Evolutionary conservation across 768 basidiomycete species (phyloP).

Genomic region (Hebeloma cylindrosporum): DNA sequence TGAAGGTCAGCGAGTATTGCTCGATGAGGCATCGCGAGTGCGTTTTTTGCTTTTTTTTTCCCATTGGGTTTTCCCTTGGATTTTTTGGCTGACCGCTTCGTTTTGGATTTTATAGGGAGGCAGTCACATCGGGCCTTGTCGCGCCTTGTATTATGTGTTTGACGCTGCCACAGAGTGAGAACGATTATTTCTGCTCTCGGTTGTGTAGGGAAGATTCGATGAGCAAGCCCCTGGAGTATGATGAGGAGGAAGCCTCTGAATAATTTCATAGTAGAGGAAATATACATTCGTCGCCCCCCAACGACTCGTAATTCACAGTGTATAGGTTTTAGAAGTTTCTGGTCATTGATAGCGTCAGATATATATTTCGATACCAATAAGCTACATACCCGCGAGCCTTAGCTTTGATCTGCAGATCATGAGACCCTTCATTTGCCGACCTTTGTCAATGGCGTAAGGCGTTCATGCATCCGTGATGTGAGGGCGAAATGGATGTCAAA

Average conservation of each 20-base stretch:
- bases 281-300: too few species aligned
- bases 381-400: too few species aligned
- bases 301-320: too few species aligned
- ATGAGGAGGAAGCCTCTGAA: constrained; percentile 16
- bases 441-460: too few species aligned
- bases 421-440: too few species aligned
- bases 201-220: constrained; percentile 60
- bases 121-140: constrained; percentile 50
- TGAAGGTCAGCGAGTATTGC: constrained; percentile 55
- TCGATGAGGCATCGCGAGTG: constrained; percentile 64
- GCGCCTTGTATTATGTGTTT: constrained; percentile 66
- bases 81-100: not conserved
- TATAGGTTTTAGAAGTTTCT: too few species aligned
- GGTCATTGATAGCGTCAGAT: too few species aligned
- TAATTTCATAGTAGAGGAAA: not conserved
- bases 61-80: not conserved
- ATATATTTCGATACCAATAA: too few species aligned
- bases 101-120: constrained; percentile 46
- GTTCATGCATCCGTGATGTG: too few species aligned
- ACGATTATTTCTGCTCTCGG: constrained; percentile 63
- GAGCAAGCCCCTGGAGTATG: constrained; percentile 40
- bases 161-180: constrained; percentile 54
- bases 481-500: too few species aligned
- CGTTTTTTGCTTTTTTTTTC: constrained; percentile 26
- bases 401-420: too few species aligned